Evolutionary conservation across 148 eudicot species (phyloP).

Genomic region (Heliosperma pusillum): DNA sequence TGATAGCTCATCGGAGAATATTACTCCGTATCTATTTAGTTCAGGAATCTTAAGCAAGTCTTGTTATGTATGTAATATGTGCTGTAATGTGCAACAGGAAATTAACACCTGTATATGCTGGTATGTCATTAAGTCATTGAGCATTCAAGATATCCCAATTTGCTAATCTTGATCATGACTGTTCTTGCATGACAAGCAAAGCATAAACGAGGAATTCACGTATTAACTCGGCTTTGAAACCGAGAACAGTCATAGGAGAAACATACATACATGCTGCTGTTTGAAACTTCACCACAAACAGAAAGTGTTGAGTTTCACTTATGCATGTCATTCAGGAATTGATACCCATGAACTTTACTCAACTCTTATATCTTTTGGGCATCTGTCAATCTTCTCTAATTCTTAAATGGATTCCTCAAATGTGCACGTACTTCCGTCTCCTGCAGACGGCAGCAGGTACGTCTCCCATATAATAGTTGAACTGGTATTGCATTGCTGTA

Average conservation of each 20-base stretch:
- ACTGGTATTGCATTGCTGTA: background rate
- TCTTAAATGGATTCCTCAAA: conserved; percentile 1
- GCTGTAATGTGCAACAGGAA: background rate
- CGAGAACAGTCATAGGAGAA: background rate
- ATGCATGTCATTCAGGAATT: conserved; percentile 19
- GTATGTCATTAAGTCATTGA: background rate
- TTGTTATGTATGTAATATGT: too few relatives aligned
- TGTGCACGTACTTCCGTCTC: conserved; percentile 17
- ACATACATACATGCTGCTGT: background rate
- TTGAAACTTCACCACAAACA: conserved; percentile 5
- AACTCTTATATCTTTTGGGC: conserved; percentile 4
- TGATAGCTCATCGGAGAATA: too few relatives aligned
- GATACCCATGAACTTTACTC: conserved; percentile 6
- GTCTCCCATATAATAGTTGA: background rate
- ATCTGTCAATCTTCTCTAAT: conserved; percentile 14
- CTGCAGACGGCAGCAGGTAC: conserved; percentile 16
- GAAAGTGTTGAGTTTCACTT: conserved; percentile 13
- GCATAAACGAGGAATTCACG: conserved; percentile 18
- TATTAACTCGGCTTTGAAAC: background rate
- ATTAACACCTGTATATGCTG: background rate
- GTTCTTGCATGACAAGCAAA: conserved; percentile 17
- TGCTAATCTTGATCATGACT: conserved; percentile 2
- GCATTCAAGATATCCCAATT: background rate
- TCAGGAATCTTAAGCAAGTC: background rate
- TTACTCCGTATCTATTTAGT: background rate